These are phyloP conservation scores for Paecilomyces dactylethromorphus DNA, from an alignment of 2,329 filamentous ascomycete genomes.

Conservation along the genomic window DNA sequence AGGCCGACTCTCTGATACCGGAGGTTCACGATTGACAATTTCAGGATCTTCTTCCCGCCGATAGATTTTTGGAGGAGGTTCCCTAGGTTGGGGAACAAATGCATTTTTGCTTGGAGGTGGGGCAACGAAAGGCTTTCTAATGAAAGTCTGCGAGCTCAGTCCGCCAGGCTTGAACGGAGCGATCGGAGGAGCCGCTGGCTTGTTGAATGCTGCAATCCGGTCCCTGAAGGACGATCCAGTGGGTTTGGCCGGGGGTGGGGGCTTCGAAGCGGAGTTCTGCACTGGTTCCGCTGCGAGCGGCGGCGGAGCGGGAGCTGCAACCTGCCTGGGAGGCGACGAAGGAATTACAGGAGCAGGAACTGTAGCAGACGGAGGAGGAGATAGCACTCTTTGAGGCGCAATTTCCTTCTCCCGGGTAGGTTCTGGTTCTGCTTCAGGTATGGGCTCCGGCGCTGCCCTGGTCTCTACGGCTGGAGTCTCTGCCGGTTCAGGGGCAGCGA, in stretches of 20 bases:
- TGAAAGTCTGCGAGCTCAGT: slow-evolving; percentile 54
- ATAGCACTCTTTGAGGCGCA: slow-evolving; percentile 12
- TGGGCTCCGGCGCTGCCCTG: slow-evolving; percentile 29
- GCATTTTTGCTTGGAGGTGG: slow-evolving; percentile 89
- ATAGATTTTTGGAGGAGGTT: slow-evolving; percentile 71
- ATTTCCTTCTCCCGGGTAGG: slow-evolving; percentile 13
- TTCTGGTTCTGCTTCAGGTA: slow-evolving; percentile 21
- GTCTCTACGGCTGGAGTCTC: slow-evolving; percentile 23
- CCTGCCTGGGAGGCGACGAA: slow-evolving; percentile 19
- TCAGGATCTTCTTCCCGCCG: slow-evolving; percentile 77
- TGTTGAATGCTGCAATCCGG: slow-evolving; percentile 96
- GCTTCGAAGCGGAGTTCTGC: slow-evolving; percentile 43
- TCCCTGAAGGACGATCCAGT: slow-evolving; percentile 76
- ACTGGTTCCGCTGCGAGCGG: slow-evolving; percentile 30
- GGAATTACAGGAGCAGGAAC: slow-evolving; percentile 17
- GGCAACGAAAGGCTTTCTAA: slow-evolving; percentile 96
- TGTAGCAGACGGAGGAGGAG: slow-evolving; percentile 15
- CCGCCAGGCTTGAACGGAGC: slow-evolving; percentile 82
- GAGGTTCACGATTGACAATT: slow-evolving; percentile 25
- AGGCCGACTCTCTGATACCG: slow-evolving; percentile 25
- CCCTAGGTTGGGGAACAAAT: slow-evolving; percentile 69
- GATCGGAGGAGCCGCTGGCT: slow-evolving; percentile 73
- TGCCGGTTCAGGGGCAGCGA: slow-evolving; percentile 29
- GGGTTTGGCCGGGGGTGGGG: slow-evolving; percentile 73
- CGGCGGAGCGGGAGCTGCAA: slow-evolving; percentile 24